Conservation (phyloP, 176 grass and related monocot species). For the Elymus sibiricus region DNA sequence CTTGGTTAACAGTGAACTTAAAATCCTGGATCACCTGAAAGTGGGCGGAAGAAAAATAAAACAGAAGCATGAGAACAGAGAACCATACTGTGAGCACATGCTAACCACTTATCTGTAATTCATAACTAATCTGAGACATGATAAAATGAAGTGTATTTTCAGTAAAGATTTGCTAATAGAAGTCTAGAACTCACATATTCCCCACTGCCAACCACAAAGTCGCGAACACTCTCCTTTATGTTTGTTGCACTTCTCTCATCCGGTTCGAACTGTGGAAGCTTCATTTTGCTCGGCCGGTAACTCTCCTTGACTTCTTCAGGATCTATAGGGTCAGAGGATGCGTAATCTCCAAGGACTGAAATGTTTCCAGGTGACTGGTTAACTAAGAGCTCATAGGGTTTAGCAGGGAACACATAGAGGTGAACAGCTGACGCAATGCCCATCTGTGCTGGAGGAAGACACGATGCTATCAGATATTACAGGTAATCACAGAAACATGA, state of each 20-base stretch:
- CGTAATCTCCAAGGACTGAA: conserved; percentile 89
- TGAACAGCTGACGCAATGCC: conserved; percentile 85
- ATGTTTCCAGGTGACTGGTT: conserved; percentile 61
- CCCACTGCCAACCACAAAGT: conserved; percentile 84
- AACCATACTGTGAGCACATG: conserved; percentile 5
- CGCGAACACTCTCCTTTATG: conserved; percentile 79
- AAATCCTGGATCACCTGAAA: conserved; percentile 93
- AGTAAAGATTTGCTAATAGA: conserved; percentile 20
- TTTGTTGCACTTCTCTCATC: conserved; percentile 67
- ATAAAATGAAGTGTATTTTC: neutral
- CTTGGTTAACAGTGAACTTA: conserved; percentile 88
- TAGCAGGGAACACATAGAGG: conserved; percentile 90
- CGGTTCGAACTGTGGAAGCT: conserved; percentile 66
- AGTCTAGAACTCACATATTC: conserved; percentile 79
- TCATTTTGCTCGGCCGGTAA: conserved; percentile 73
- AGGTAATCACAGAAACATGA: conserved; percentile 20
- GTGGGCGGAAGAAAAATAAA: neutral
- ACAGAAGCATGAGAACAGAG: neutral
- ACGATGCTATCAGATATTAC: conserved; percentile 28
- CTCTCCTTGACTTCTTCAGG: conserved; percentile 91
- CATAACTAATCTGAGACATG: neutral
- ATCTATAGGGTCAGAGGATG: conserved; percentile 75
- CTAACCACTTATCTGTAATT: neutral
- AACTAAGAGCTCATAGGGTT: conserved; percentile 68
- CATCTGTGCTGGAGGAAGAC: conserved; percentile 85